Conservation (phyloP, 1,284 basidiomycete species). For the Papiliotrema nemorosa region DNA sequence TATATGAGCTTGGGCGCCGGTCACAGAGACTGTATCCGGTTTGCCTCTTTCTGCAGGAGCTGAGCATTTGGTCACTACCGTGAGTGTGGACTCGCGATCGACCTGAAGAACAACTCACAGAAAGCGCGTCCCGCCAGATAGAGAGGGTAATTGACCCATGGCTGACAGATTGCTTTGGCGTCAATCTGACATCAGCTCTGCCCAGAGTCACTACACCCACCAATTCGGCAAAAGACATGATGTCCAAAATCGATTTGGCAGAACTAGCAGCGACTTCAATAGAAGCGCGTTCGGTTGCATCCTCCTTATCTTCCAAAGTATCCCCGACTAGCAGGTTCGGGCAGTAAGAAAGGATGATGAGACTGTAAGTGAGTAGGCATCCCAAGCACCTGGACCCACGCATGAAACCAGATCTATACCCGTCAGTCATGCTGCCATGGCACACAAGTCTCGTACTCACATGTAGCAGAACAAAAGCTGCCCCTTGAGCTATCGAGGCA, state of each 20-base stretch:
- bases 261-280: constrained; percentile 18
- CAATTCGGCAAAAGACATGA: constrained; percentile 17
- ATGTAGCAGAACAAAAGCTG: constrained; percentile 20
- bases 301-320: not conserved
- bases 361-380: constrained; percentile 6
- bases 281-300: constrained; percentile 2
- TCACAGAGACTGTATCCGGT: not conserved
- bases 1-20: constrained; percentile 7
- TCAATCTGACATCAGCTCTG: constrained; percentile 11
- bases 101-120: constrained; percentile 11
- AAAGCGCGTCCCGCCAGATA: constrained; percentile 18
- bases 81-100: not conserved
- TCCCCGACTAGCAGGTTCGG: not conserved
- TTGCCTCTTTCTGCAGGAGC: not conserved
- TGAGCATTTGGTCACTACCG: constrained; percentile 1
- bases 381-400: constrained; percentile 6
- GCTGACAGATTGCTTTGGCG: constrained; percentile 15
- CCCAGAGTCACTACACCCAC: not conserved
- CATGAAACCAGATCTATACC: constrained; percentile 23
- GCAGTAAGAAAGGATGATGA: constrained; percentile 15
- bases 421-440: too few relatives aligned
- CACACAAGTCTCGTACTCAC: constrained; percentile 9
- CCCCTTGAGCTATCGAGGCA: constrained; percentile 10
- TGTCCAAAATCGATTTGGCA: constrained; percentile 23
- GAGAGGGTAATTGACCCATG: constrained; percentile 21